Percentiles rank a stretch among this genome's conserved stretches.
phyloP scores from a whole-genome alignment of 768 basidiomycete genomes.

The Boletus sp. region DNA sequence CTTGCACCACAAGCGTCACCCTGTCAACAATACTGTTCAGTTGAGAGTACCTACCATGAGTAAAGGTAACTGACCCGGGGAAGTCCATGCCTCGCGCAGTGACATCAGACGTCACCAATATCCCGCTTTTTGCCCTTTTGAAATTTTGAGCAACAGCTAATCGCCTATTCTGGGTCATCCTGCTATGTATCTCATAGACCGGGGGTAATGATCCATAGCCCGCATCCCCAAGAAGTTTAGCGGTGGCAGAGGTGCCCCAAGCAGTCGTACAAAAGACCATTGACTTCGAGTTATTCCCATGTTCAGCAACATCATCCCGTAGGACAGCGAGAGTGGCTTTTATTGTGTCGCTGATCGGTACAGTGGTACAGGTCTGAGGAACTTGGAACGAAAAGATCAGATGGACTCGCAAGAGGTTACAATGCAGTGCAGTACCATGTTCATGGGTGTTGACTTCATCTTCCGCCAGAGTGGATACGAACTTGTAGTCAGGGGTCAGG shows the following conservation, averaged over 20 bases:
- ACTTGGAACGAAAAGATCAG: conserved; percentile 31
- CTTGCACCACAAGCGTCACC: conserved; percentile 59
- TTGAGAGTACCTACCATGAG: neutral
- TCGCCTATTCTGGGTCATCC: conserved; percentile 50
- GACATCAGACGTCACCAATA: conserved; percentile 56
- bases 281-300: conserved; percentile 36
- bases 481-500: conserved; percentile 32
- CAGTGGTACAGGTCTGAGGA: conserved; percentile 45
- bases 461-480: conserved; percentile 56
- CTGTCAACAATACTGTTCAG: conserved; percentile 27
- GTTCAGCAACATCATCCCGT: conserved; percentile 32
- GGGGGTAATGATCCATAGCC: conserved; percentile 31
- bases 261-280: conserved; percentile 74
- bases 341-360: conserved; percentile 41
- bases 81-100: conserved; percentile 70
- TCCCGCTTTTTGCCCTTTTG: conserved; percentile 40
- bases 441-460: conserved; percentile 62
- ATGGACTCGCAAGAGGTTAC: neutral
- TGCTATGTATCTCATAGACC: conserved; percentile 56
- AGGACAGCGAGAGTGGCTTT: conserved; percentile 42
- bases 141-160: conserved; percentile 51
- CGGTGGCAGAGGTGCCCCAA: conserved; percentile 47
- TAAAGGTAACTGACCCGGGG: conserved; percentile 42
- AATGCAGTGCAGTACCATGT: conserved; percentile 41
- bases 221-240: conserved; percentile 35